A percentile compares a stretch with the other conserved stretches of the same genome.
phyloP scores from a whole-genome alignment of 495 filamentous ascomycete genomes.

The Podospora pseudoanserina region DNA sequence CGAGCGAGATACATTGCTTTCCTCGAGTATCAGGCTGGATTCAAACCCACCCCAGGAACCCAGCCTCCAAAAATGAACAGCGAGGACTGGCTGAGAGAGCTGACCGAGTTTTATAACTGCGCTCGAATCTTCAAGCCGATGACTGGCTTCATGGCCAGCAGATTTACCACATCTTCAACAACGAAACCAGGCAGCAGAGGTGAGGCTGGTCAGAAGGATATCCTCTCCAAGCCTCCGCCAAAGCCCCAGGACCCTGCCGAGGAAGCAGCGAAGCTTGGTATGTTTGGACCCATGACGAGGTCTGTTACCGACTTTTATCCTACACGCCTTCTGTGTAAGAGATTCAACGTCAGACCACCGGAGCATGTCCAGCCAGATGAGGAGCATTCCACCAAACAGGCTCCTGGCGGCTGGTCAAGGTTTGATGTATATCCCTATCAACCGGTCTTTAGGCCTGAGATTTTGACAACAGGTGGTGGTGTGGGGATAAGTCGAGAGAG shows the following conservation, averaged over 20 bases:
- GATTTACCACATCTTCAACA: conserved; percentile 67
- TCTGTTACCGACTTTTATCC: conserved; percentile 71
- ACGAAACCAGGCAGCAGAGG: conserved; percentile 30
- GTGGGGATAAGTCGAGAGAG: not conserved
- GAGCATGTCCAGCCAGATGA: conserved; percentile 64
- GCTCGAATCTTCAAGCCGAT: conserved; percentile 92
- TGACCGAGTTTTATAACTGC: conserved; percentile 82
- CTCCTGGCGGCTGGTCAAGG: conserved; percentile 20
- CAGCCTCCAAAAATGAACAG: conserved; percentile 48
- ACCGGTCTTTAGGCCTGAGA: conserved; percentile 18
- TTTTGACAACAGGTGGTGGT: conserved; percentile 16
- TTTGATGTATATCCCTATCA: conserved; percentile 38
- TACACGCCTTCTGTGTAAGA: conserved; percentile 80
- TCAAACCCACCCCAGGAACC: conserved; percentile 57
- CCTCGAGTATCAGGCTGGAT: conserved; percentile 72
- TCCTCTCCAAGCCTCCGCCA: conserved; percentile 54
- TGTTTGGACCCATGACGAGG: conserved; percentile 89
- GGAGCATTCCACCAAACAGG: conserved; percentile 27
- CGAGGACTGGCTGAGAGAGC: conserved; percentile 75
- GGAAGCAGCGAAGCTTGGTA: conserved; percentile 82
- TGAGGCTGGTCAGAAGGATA: conserved; percentile 31
- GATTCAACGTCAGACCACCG: conserved; percentile 80
- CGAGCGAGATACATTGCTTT: conserved; percentile 72
- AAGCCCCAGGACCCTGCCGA: conserved; percentile 77
- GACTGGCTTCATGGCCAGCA: conserved; percentile 83